A percentile compares a stretch with the other conserved stretches of the same genome.
phyloP scores from a whole-genome alignment of 108 stramenopile genomes.

The Schizochytrium sp. region DNA sequence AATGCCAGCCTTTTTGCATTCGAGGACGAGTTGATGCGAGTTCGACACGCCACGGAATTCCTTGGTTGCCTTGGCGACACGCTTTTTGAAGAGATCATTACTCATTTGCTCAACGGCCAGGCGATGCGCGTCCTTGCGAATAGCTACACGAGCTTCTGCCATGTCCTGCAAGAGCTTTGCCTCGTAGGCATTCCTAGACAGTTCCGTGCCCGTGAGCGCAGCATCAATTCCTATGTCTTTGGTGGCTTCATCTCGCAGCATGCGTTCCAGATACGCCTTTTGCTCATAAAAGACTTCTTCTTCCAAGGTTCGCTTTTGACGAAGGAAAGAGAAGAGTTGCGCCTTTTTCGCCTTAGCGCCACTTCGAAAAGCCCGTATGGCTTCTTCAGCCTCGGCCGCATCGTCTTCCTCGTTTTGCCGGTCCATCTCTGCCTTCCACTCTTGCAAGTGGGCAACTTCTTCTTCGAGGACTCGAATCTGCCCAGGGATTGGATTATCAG shows the following conservation, averaged over 20 bases:
- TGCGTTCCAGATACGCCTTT: constrained; percentile 10
- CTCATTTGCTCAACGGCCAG: not conserved
- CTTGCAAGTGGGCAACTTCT: not conserved
- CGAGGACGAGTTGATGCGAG: not conserved
- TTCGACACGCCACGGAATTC: not conserved
- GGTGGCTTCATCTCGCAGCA: not conserved
- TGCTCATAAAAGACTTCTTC: not conserved
- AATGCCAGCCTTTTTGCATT: not conserved
- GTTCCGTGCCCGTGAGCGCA: not conserved
- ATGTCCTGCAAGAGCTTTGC: not conserved
- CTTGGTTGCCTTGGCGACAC: not conserved
- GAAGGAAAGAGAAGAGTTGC: not conserved
- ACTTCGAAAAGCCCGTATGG: not conserved
- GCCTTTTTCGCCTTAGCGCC: not conserved
- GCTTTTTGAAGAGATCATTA: not conserved
- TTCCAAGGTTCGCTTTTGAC: not conserved
- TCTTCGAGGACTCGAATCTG: not conserved
- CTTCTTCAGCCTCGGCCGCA: not conserved
- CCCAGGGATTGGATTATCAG: not conserved
- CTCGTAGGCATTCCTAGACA: not conserved
- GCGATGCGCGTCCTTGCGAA: not conserved
- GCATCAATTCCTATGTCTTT: not conserved
- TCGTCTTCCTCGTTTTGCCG: not conserved
- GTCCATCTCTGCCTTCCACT: not conserved
- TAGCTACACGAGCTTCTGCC: not conserved